These are phyloP conservation scores for Rhodosporidiobolus sp. DNA, from an alignment of 768 basidiomycete genomes.

Conservation along the genomic window DNA sequence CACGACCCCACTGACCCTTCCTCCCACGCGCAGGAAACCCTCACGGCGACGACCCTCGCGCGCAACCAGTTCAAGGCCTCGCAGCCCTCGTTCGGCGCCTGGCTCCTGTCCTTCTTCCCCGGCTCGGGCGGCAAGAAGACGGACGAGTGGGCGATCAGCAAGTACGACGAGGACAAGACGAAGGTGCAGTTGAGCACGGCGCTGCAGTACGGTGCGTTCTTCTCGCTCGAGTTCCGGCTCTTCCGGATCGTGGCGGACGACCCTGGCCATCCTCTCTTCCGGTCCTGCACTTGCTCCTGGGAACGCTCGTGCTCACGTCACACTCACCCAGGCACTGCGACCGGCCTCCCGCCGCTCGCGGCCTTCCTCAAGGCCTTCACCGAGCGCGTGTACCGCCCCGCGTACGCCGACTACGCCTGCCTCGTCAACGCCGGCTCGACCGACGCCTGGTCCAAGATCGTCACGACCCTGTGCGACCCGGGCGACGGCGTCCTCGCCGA, in stretches of 20 bases:
- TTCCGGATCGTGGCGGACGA: too few species aligned
- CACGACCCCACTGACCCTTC: too few species aligned
- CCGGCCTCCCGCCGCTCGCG: constrained; percentile 61
- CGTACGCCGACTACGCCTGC: constrained; percentile 60
- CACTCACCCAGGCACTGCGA: constrained; percentile 48
- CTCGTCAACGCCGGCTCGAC: constrained; percentile 53
- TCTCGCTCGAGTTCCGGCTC: neutral
- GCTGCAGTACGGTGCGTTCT: constrained; percentile 64
- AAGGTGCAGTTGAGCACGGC: constrained; percentile 62
- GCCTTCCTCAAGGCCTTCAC: constrained; percentile 62
- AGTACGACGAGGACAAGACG: constrained; percentile 54
- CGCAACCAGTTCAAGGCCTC: constrained; percentile 56
- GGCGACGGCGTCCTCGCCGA: constrained; percentile 55
- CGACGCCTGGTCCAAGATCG: constrained; percentile 59
- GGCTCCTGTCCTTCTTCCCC: constrained; percentile 59
- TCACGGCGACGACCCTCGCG: constrained; percentile 59
- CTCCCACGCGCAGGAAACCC: constrained; percentile 56
- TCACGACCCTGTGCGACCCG: constrained; percentile 63
- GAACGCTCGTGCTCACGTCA: neutral
- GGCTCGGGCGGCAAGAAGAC: constrained; percentile 50
- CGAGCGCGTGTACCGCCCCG: constrained; percentile 55
- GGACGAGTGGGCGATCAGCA: constrained; percentile 58
- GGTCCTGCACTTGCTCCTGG: too few species aligned
- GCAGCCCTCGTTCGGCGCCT: constrained; percentile 42
- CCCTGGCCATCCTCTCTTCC: too few species aligned